Base-by-base conservation (phyloP, 345 rosid genomes). In the Isatis tinctoria region DNA sequence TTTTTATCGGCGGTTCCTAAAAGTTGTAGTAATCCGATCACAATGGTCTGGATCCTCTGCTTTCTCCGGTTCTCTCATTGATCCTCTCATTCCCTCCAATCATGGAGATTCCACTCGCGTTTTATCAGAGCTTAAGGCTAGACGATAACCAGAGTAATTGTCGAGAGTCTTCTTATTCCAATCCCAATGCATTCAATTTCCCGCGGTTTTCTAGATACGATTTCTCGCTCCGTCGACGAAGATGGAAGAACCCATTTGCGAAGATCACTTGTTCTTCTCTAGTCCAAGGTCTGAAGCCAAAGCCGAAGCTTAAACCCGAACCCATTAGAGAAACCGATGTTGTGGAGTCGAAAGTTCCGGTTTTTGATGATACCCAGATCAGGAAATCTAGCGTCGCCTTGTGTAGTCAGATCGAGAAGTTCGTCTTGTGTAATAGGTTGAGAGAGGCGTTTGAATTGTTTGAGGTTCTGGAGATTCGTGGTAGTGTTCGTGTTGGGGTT, bases 391-490 rank as follows among this genome's bases (percentile, higher is more conserved):
- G 79, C 59, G 69, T 72, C 0, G 71, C 84, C 62, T 10, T 93
- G 9, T 93, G 97, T 79, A 78, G 91, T 79, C 92, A 88, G 87
- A 83, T 93, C 36, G 90, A 91, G 73, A 91, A 91, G 77, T 76
- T 86, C 62, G 94, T 81, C 43, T 74, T 93, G 60, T 80, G 76
- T 59, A 82, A 71, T 65, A 82, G 82, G 43, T 83, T 75, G 35
- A 78, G 84, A 26, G 90, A 91, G 51, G 96, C 97, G 20, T 88
- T 93, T 82, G 94, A 89, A n/a, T 79, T 91, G 82, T 91, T 93
- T 61, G 97, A 91, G 81, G 60, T 83, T 71, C 71, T 91, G 81
- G 97, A 88, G 82, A 70, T 83, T 20, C 80, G 75, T 49, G 89
- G 90, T 51, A 72, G 78, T 59, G 72, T 75, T 70, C 86, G 80